Base-by-base conservation (phyloP, 345 rosid species). In the Melastoma malabathricum region DNA sequence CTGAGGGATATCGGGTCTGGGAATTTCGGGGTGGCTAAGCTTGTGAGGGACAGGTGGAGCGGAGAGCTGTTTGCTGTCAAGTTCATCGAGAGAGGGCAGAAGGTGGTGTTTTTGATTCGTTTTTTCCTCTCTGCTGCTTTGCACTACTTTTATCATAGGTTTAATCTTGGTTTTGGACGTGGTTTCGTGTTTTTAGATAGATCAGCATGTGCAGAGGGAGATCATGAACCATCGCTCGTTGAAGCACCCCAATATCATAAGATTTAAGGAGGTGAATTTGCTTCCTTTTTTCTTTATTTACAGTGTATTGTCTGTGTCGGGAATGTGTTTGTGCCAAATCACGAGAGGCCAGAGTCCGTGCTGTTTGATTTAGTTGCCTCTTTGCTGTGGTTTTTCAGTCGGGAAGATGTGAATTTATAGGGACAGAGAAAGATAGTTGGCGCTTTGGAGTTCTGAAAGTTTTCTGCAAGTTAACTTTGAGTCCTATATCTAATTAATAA, bases 151-250 rank as follows among this genome's bases (percentile, higher is more conserved):
- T n/a, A 6, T 43, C 27, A 9, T 4, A 8, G 41, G 15, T 19
- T 48, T 18, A 34, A 45, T n/a, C 47, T 7, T n/a, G 47, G 50
- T 31, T 8, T 18, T 38, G n/a, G 43, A 12, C 18, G 8, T 44
- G 2, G 3, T 31, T 53, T 55, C 13, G 22, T 47, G 18, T 62
- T 46, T 50, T 44, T 77, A 86, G 97, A 86, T 89, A 55, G 95
- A 89, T 68, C 90, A 89, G 71, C 87, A 83, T 68, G 95, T 89
- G 19, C 93, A 84, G 60, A 81, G 97, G 65, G 97, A 89, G 79
- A 89, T 89, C 57, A 89, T 86, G 66, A 89, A 86, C 65, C 97
- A 86, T 65, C 81, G 97, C 60, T 75, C 90, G 59, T 75, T 86
- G 52, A 83, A 84, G 63, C 97, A 89, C 63, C 90, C 90, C 5